Evolutionary conservation across 768 basidiomycete genomes (phyloP), one percentile per base, ranked within the genome.

Genomic region (Antrodiella citrinella): DNA sequence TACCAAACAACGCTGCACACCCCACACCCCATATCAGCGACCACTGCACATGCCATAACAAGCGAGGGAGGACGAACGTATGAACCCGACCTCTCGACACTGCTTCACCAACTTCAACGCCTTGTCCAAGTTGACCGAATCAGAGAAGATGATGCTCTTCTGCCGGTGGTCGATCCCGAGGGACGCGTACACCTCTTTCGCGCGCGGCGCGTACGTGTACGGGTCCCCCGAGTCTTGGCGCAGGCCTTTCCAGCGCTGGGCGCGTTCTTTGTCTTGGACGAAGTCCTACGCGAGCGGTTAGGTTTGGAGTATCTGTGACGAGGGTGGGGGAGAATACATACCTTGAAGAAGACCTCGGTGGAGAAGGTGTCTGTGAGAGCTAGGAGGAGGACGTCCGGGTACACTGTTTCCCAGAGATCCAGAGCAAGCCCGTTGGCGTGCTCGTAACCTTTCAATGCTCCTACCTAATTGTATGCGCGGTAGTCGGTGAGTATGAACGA

Each of bases 291-390:
- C 3, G 5, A 45, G 23, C 26, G 11, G 21, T 43, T 10, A 43
- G 41, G 18, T 15, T 35, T 15, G 21, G 41, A n/a, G 39, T 21
- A 12, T 5, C 5, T 21, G 20, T n/a, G 26, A 24, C 9, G 30
- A 44, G 46, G 25, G 11, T 47, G 20, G 19, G 4, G 23, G 21
- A 26, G n/a, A 10, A 19, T 4, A 40, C 58, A 21, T 62, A 78
- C 92, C 69, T 80, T 75, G 72, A 91, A 93, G 69, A 97, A 98
- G 0, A 78, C 82, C 25, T 77, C 68, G 1, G 88, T 90, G 4
- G 93, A 88, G 67, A 96, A 98, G 0, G 96, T 99, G 67, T 99
- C 96, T 12, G 96, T 96, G 26, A 97, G 71, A 18, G 93, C 91
- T 51, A 91, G 78, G 48, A 85, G 76, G 23, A 81, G 68, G 19